Evolutionary conservation across 169 alveolate genomes (phyloP), one percentile per base, ranked within the genome.

Genomic region (Plasmodium inui): DNA sequence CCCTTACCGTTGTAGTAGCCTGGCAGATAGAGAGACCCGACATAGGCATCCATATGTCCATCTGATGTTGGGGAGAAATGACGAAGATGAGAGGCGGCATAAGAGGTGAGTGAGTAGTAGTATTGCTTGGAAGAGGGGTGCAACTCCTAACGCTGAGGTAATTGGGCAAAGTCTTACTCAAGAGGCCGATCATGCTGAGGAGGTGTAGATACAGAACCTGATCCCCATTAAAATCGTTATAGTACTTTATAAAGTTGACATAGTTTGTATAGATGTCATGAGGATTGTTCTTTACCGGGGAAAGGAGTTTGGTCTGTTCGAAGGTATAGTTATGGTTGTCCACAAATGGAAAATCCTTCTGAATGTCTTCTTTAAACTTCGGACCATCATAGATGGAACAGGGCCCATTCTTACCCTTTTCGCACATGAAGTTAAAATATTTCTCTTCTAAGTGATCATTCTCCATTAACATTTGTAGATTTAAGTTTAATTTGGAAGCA

Each of bases 1-100:
- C n/a, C 39, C 8, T 86, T 76, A 86, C 93, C 85, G 70, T 86
- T 86, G 70, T 86, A 86, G 32, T 86, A 86, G 26, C 93, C 93
- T 26, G 93, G 93, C 3, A 86, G 70, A 53, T 41, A 86, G 22
- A 86, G 30, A 10, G 93, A 86, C 28, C 79, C 61, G 26, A 76
- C 93, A 22, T 55, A 41, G 19, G 93, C 93, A n/a, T 73, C 46
- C 34, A 22, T 14, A 2, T 76, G 26, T 17, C 93, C 93, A 86
- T n/a, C 93, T 86, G 72, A 76, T 2, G n/a, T 50, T 10, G 76
- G 17, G 76, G 22, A 37, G 50, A 55, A 41, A 6, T 19, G 41
- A 39, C n/a, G n/a, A 10, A 10, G 22, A 34, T 44, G 30, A 26
- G 30, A 10, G 14, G 67, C 2, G 39, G 53, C 7, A 81, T 8